Percentiles rank a stretch among this genome's conserved stretches.
Evolutionary conservation across 768 basidiomycete genomes (phyloP).

Genomic region (Omphalotus guepiniiformis): DNA sequence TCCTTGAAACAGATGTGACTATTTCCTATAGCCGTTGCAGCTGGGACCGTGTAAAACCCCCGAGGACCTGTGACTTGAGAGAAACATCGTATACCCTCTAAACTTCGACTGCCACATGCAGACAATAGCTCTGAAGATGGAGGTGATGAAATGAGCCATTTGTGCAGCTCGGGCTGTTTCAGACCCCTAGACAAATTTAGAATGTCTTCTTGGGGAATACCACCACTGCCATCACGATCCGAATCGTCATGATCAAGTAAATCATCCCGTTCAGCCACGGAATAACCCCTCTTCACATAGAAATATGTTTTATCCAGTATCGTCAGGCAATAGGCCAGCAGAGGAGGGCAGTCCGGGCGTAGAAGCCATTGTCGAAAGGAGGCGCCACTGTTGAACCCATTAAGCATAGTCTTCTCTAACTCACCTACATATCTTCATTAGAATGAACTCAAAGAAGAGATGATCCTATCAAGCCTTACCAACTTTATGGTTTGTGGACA

Average conservation of each 20-base stretch:
- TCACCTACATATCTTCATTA: neutral
- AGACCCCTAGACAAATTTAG: neutral
- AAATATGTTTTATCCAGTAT: slow-evolving; percentile 13
- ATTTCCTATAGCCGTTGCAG: neutral
- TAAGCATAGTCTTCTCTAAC: slow-evolving; percentile 11
- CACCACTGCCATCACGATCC: no score
- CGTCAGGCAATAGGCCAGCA: slow-evolving; percentile 8
- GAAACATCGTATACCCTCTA: neutral
- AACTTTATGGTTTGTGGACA: slow-evolving; percentile 19
- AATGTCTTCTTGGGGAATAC: neutral
- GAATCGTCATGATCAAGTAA: neutral
- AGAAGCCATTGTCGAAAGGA: slow-evolving; percentile 11
- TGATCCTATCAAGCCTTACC: slow-evolving; percentile 11
- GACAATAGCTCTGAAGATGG: no score
- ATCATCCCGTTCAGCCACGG: neutral
- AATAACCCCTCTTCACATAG: neutral
- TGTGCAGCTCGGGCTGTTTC: neutral
- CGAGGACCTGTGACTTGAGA: neutral
- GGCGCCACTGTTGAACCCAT: slow-evolving; percentile 11
- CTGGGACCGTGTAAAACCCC: neutral
- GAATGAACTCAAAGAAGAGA: no score
- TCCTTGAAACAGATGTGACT: neutral
- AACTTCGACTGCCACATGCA: no score
- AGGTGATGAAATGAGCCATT: no score
- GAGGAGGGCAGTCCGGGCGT: slow-evolving; percentile 7